Evolutionary conservation across 2,329 filamentous ascomycete genomes (phyloP).

Genomic region (Fusarium nematophilum): DNA sequence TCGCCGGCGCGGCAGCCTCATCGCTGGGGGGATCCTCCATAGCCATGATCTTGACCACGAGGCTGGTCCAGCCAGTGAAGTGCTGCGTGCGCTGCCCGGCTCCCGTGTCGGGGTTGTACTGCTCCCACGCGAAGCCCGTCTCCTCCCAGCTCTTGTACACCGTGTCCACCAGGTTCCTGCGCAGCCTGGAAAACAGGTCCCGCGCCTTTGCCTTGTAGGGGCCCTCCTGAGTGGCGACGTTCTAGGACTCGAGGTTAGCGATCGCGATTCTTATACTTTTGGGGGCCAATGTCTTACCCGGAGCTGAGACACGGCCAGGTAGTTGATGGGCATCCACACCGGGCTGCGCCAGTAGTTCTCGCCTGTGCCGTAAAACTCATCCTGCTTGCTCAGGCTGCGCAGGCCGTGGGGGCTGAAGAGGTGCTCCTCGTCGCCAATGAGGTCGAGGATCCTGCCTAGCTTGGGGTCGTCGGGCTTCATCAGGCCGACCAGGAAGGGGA

Average conservation of each 20-base stretch:
- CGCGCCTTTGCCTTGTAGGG: conserved; percentile 76
- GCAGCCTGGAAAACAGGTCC: conserved; percentile 80
- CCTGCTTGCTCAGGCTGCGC: conserved; percentile 85
- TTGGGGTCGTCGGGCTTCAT: conserved; percentile 78
- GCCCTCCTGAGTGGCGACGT: conserved; percentile 72
- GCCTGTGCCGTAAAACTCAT: conserved; percentile 85
- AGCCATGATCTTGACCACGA: conserved; percentile 97
- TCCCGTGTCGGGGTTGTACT: conserved; percentile 95
- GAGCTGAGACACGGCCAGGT: conserved; percentile 82
- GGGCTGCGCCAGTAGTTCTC: conserved; percentile 99
- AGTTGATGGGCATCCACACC: conserved; percentile 97
- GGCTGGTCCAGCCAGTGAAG: conserved; percentile 98
- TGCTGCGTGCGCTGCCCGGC: conserved; percentile 95
- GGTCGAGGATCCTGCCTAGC: conserved; percentile 78
- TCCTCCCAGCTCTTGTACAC: conserved; percentile 89
- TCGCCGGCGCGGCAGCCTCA: conserved; percentile 44
- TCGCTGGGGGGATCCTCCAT: conserved; percentile 80
- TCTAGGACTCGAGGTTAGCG: conserved; percentile 55
- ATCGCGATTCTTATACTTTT: conserved; percentile 1
- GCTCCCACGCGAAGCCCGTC: conserved; percentile 98
- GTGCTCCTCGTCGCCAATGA: conserved; percentile 83
- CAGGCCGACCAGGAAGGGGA: conserved; percentile 90
- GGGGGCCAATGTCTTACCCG: conserved; percentile 67
- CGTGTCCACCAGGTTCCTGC: conserved; percentile 87
- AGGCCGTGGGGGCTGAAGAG: conserved; percentile 94